Evolutionary conservation across 2,329 filamentous ascomycete species (phyloP).

Genomic region (Penicillium sumatraense): DNA sequence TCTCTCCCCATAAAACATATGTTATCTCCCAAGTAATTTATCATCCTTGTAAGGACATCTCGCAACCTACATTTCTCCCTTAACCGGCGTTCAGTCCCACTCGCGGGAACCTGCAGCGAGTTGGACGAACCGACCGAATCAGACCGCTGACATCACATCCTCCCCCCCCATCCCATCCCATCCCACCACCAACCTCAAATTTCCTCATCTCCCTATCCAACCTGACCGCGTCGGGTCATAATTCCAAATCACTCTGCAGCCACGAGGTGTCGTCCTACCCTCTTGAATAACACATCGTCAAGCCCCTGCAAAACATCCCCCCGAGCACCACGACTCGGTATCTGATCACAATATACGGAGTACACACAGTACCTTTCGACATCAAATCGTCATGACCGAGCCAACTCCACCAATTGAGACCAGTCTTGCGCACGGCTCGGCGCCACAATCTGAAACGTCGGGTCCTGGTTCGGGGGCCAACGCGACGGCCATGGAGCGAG

Average conservation of each 20-base stretch:
- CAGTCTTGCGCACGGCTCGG: neutral
- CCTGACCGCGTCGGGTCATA: neutral
- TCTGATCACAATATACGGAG: neutral
- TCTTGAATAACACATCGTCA: neutral
- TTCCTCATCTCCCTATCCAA: neutral
- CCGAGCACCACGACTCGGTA: neutral
- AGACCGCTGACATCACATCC: constrained; percentile 3
- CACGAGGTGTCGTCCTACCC: neutral
- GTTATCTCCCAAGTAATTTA: neutral
- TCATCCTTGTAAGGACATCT: neutral
- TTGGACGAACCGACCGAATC: constrained; percentile 16
- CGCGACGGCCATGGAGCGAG: constrained; percentile 17
- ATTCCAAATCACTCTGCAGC: constrained; percentile 5
- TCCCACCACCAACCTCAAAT: constrained; percentile 1
- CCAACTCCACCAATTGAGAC: constrained; percentile 19
- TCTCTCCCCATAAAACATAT: neutral
- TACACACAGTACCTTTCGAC: neutral
- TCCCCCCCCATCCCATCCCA: neutral
- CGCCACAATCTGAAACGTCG: constrained; percentile 2
- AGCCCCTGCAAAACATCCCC: neutral
- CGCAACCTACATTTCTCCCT: neutral
- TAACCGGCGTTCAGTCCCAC: neutral
- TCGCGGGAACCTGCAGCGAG: neutral
- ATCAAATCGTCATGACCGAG: constrained; percentile 17
- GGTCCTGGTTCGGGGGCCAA: constrained; percentile 7